phyloP scores from a whole-genome alignment of 78 protist species.

The Bodo saltans region DNA sequence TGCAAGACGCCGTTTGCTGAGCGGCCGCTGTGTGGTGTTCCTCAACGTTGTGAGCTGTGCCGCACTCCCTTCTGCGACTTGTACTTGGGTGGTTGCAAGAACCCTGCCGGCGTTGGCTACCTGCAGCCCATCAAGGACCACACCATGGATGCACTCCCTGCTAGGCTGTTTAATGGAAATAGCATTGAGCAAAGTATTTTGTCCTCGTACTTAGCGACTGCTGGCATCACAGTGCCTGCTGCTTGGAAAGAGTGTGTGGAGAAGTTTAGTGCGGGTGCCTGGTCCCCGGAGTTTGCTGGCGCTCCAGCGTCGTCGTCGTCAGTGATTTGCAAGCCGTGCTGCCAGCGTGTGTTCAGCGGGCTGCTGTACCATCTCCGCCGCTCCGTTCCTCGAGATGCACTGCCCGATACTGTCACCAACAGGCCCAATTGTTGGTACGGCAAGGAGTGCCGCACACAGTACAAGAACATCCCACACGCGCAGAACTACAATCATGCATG shows the following conservation, averaged over 20 bases:
- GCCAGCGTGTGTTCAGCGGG: constrained; percentile 18
- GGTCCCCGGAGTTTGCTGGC: neutral
- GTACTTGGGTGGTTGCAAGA: constrained; percentile 18
- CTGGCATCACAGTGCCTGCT: neutral
- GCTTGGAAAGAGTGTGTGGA: constrained; percentile 13
- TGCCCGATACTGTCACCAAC: constrained; percentile 38
- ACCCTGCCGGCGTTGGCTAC: neutral
- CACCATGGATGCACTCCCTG: constrained; percentile 17
- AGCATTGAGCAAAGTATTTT: constrained; percentile 39
- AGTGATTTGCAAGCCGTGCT: constrained; percentile 12
- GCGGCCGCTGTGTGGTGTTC: neutral
- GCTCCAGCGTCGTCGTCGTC: neutral
- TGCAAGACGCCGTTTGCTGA: constrained; percentile 10
- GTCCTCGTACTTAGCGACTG: constrained; percentile 13
- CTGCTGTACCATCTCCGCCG: constrained; percentile 27
- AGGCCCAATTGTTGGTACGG: constrained; percentile 56
- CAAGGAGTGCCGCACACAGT: constrained; percentile 49
- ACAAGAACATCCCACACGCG: constrained; percentile 41
- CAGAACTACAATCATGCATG: constrained; percentile 52
- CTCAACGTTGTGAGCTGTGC: constrained; percentile 36
- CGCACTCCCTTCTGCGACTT: constrained; percentile 15
- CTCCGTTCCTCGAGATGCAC: constrained; percentile 33
- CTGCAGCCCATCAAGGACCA: constrained; percentile 3
- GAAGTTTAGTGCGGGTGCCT: neutral
- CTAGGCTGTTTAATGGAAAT: constrained; percentile 27